Evolutionary conservation across 2,329 filamentous ascomycete species (phyloP), one percentile per base, ranked within the genome.

Genomic region (Penicillium sp.): DNA sequence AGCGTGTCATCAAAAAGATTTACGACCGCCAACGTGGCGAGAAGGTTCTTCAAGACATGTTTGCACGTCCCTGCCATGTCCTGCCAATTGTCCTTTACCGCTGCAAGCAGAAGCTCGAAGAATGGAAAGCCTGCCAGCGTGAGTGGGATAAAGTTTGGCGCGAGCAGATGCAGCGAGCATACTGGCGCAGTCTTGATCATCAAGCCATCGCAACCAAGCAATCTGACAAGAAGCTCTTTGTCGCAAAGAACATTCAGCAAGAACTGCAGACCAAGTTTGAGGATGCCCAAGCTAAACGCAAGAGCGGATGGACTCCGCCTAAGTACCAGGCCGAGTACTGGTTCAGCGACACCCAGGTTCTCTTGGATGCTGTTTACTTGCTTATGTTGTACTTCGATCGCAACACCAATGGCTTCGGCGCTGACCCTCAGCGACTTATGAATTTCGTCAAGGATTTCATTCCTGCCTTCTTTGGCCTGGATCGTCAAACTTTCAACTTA

Each of bases 111-210:
- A 97, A 97, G 71, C 87, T 95, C 41, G 94, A 99, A 72, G 92
- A 97, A 67, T 99, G 94, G 94, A 91, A 96, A 61, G 92, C 95
- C 63, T 93, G 91, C 6, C 92, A 90, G 79, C 90, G 94, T 30
- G 95, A 99, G 70, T 99, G 94, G 94, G 92, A 97, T 73, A 97
- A 97, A 75, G 91, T 99, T 7, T 99, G 94, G 94, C 91, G 94
- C 60, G 87, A 91, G 46, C 94, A 97, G 76, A 97, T 93, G 23
- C 89, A 96, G 69, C 87, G 89, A 67, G 93, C 96, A 78, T 96
- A 97, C 74, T 90, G 95, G 76, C 95, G 91, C 78, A 96, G 91
- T 71, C 84, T 99, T 48, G 94, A 99, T 68, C 94, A 99, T 68
- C 96, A 97, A 82, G 91, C 91, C 18, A 91, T 96, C 56, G 87